Evolutionary conservation across 169 alveolate genomes (phyloP), one percentile per base, ranked within the genome.

Genomic region (Plasmodium gonderi): DNA sequence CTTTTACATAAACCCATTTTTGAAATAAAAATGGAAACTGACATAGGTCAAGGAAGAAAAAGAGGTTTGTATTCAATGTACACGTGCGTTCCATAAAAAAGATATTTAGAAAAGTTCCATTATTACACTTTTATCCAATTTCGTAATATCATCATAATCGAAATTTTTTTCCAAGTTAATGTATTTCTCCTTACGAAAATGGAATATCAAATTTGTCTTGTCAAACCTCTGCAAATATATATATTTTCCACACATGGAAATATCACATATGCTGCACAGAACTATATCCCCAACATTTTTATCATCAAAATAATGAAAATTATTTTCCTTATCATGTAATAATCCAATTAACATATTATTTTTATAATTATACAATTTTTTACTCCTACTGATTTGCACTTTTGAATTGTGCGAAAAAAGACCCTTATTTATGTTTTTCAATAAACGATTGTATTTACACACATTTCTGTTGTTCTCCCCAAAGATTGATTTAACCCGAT

Each of bases 281-380:
- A 85, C 92, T 26, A 74, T 42, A 54, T 85, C 92, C 7, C 92
- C 92, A n/a, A 85, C 65, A 51, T 77, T 51, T 85, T 85, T 85
- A 75, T 85, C 92, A 44, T 54, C 80, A 85, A 85, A 85, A 26
- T 74, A 85, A 77, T 54, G 78, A 85, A 74, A 85, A 85, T 75
- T 75, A 85, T 72, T 85, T 85, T 85, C 92, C 79, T 74, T 85
- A 85, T 85, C 92, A 65, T 85, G 5, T 67, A 85, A 85, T 42
- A 74, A 44, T 65, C 92, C 92, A 6, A 77, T 76, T 44, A 85
- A 65, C 44, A 85, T 85, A 77, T 85, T 85, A 75, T 85, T 85
- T 85, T 85, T 85, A 85, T 85, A 85, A 74, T 85, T 85, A 77
- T 85, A 85, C 14, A 85, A 33, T 49, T 49, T 47, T 42, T 47